Conservation (phyloP, 441 rosid species). For the Kokia cookei region DNA sequence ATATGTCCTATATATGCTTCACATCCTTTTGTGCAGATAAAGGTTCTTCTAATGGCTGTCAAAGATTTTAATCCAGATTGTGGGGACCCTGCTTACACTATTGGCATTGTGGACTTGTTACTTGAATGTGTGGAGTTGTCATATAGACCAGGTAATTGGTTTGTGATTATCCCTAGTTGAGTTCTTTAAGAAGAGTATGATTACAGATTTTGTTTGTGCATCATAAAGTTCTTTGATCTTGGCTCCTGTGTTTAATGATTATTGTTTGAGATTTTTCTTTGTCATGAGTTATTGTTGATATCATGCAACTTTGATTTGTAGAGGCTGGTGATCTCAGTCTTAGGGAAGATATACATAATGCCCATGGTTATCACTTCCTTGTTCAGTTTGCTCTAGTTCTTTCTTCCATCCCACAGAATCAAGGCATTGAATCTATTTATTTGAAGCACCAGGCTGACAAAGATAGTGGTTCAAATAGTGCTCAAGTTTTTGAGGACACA, state of each 20-base stretch:
- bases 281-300: slow-evolving; percentile 26
- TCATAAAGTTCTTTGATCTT: slow-evolving; percentile 7
- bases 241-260: slow-evolving; percentile 1
- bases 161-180: slow-evolving; percentile 8
- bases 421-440: slow-evolving; percentile 29
- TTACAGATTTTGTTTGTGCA: slow-evolving; percentile 1
- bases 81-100: slow-evolving; percentile 97
- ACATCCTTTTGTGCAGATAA: slow-evolving; percentile 64
- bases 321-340: slow-evolving; percentile 95
- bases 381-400: slow-evolving; percentile 92
- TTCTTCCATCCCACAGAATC: slow-evolving; percentile 62
- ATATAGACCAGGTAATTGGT: slow-evolving; percentile 82
- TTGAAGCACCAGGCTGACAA: slow-evolving; percentile 26
- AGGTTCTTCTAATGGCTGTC: slow-evolving; percentile 88
- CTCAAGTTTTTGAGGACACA: slow-evolving; percentile 26
- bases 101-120: slow-evolving; percentile 98
- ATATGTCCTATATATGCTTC: slow-evolving; percentile 9
- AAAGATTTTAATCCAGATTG: slow-evolving; percentile 90
- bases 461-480: slow-evolving; percentile 29
- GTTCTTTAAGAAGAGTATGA: neutral
- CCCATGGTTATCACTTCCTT: slow-evolving; percentile 99
- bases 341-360: slow-evolving; percentile 98
- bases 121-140: slow-evolving; percentile 99
- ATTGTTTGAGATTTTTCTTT: slow-evolving; percentile 1
- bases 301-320: slow-evolving; percentile 44